Evolutionary conservation across 2,329 filamentous ascomycete species (phyloP).

Genomic region (Aspergillus pseudonomiae): DNA sequence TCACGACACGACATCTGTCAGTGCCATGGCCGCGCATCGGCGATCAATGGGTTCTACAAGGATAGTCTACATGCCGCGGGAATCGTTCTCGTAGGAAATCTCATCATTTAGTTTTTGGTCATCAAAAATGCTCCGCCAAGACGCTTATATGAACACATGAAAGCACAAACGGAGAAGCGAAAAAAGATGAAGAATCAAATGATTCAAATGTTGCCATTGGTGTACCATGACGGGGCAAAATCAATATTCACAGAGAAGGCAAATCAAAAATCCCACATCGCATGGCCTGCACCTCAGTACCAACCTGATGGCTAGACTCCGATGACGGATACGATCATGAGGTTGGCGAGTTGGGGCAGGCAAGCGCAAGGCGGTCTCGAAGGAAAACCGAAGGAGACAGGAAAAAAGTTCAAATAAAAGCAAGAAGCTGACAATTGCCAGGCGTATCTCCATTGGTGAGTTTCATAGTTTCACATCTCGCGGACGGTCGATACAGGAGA

Average conservation of each 20-base stretch:
- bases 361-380: neutral
- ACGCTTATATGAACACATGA: constrained; percentile 18
- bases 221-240: constrained; percentile 12
- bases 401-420: constrained; percentile 8
- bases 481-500: constrained; percentile 7
- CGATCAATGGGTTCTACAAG: neutral
- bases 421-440: constrained; percentile 20
- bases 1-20: neutral
- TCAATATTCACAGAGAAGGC: constrained; percentile 28
- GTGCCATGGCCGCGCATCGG: neutral
- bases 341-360: constrained; percentile 8
- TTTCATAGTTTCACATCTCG: constrained; percentile 9
- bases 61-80: neutral
- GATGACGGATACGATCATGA: neutral
- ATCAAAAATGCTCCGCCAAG: constrained; percentile 19
- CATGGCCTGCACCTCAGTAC: neutral
- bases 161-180: constrained; percentile 14
- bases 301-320: neutral
- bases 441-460: constrained; percentile 14
- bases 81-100: constrained; percentile 6
- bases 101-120: constrained; percentile 20
- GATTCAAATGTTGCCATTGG: constrained; percentile 22
- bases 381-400: neutral
- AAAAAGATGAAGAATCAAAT: constrained; percentile 17
- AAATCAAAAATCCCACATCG: constrained; percentile 12